A percentile compares a stretch with the other conserved stretches of the same genome.
Evolutionary conservation across 2,329 filamentous ascomycete species (phyloP).

Genomic region (Hymenoscyphus salicellus): DNA sequence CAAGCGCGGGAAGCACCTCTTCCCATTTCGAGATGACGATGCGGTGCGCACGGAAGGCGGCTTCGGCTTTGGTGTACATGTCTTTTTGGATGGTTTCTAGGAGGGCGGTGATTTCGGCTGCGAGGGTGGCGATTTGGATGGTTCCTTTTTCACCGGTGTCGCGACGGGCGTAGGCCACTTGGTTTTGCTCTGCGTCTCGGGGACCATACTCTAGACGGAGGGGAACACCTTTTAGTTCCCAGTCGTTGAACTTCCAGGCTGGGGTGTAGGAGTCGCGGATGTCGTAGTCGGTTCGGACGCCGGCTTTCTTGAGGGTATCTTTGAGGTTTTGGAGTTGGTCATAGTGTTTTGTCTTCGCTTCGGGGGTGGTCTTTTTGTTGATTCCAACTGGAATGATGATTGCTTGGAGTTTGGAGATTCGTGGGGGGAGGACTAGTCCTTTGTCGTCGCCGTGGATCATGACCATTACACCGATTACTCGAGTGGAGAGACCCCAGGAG

Average conservation of each 20-base stretch:
- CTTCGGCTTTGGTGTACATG: constrained; percentile 71
- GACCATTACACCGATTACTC: constrained; percentile 97
- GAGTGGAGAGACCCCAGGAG: constrained; percentile 96
- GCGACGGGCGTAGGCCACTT: constrained; percentile 81
- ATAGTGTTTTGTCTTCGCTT: constrained; percentile 74
- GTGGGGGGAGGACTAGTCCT: constrained; percentile 87
- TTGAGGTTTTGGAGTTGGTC: constrained; percentile 72
- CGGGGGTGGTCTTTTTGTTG: constrained; percentile 78
- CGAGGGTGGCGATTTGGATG: constrained; percentile 71
- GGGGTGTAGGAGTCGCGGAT: constrained; percentile 86
- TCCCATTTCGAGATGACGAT: constrained; percentile 82
- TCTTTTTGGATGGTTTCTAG: constrained; percentile 88
- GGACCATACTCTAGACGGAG: constrained; percentile 93
- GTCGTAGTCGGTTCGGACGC: constrained; percentile 77
- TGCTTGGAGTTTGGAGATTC: constrained; percentile 81
- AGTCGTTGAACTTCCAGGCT: constrained; percentile 98
- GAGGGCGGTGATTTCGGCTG: constrained; percentile 70
- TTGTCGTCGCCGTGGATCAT: constrained; percentile 97
- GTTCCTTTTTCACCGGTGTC: constrained; percentile 82
- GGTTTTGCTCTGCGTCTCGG: constrained; percentile 82
- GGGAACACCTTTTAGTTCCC: constrained; percentile 94
- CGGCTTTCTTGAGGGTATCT: constrained; percentile 64
- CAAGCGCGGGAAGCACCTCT: constrained; percentile 84
- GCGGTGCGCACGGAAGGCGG: constrained; percentile 75
- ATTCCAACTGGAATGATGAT: constrained; percentile 91